Base-by-base conservation (phyloP, 257 asterid genomes). In the Paraleonurus japonicus region DNA sequence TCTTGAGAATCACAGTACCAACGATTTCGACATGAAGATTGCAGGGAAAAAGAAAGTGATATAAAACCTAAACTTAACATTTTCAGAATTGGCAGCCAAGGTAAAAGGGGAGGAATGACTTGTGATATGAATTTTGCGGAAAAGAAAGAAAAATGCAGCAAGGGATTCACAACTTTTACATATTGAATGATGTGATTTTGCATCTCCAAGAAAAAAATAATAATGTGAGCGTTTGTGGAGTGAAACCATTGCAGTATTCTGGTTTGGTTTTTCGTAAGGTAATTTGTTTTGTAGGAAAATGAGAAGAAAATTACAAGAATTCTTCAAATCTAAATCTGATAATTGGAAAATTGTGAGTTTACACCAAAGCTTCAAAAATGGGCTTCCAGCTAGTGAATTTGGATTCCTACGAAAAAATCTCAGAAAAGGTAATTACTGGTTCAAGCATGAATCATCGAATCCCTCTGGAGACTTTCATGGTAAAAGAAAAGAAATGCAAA, bases 281-380 rank as follows among this genome's bases (percentile, higher is more conserved):
- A 23, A 59, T 17, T 28, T 43, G 28, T 37, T 24, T 23, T 19
- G 48, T 8, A 39, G 24, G 23, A 41, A 43, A 43, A 13, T 24
- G 37, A 24, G 51, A 27, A 50, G 58, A 65, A 54, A 6, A 24
- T 16, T 16, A 37, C 50, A 4, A 55, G 41, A 58, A 45, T 32
- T 43, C 7, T 67, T 24, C 75, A 39, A 65, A 60, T 32, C 71
- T 62, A 33, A 69, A 62, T 27, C 65, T 23, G 37, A 4, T 50
- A 61, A 30, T 20, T 2, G 51, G 5, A 10, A 19, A 43, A 26
- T 17, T 30, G 32, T 12, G 39, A 53, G 23, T 26, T 51, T 26
- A 28, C 41, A 30, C 20, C 1, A 17, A 58, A 58, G 23, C 20
- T 48, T 57, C 13, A 67, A 67, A 30, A 58, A n/a, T 53, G 8